Evolutionary conservation across 2,329 filamentous ascomycete species (phyloP).

Genomic region (Monilinia polystroma): DNA sequence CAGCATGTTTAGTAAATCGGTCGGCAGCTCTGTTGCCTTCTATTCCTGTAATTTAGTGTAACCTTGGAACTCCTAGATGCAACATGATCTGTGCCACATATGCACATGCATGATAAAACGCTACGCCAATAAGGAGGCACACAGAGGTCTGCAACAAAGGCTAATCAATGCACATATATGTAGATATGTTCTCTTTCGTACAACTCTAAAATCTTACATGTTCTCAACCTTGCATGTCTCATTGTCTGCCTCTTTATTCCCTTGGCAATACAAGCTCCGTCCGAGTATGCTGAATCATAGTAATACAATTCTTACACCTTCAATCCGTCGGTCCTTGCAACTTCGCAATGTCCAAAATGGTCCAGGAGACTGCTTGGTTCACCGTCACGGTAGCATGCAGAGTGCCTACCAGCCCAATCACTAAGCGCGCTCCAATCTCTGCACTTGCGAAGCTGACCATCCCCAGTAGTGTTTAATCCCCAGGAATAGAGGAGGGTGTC

Average conservation of each 20-base stretch:
- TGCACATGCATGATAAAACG: background rate
- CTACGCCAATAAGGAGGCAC: background rate
- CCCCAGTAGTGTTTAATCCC: background rate
- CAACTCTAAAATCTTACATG: background rate
- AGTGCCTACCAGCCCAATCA: background rate
- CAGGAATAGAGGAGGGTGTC: background rate
- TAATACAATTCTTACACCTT: background rate
- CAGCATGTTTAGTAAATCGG: background rate
- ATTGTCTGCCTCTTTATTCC: background rate
- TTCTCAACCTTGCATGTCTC: background rate
- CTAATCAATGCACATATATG: background rate
- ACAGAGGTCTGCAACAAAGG: background rate
- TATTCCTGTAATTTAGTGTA: background rate
- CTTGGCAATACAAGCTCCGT: background rate
- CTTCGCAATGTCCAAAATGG: slow-evolving; percentile 1
- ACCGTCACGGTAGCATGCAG: background rate
- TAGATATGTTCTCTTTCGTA: background rate
- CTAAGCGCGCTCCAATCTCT: slow-evolving; percentile 3
- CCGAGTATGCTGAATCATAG: background rate
- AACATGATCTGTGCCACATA: background rate
- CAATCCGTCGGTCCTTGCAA: slow-evolving; percentile 1
- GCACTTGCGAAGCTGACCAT: slow-evolving; percentile 2
- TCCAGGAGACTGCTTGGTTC: slow-evolving; percentile 1
- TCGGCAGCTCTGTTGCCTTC: background rate
- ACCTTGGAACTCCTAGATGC: background rate